Base-by-base conservation (phyloP, 768 basidiomycete species). In the Infundibulicybe gibba region DNA sequence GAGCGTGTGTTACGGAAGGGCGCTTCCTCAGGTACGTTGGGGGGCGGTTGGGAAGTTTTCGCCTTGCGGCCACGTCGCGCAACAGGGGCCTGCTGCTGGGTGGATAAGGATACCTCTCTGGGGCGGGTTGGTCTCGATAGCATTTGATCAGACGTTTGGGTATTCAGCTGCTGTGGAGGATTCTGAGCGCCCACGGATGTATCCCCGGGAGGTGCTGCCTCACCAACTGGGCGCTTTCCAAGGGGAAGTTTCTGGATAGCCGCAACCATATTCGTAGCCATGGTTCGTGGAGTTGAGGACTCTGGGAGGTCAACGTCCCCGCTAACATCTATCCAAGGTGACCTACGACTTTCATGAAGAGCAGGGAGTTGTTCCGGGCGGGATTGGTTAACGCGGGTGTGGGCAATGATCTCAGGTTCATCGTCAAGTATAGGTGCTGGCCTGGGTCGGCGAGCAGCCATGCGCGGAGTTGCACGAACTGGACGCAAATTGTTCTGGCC, bases 1-100 rank as follows among this genome's bases (percentile, higher is more conserved):
- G 66, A 62, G 16, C 71, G 60, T 2, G 68, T 68, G 49, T 67
- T 66, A 32, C 57, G 55, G 50, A 60, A 66, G 9, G 68, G 65
- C 37, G 64, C 55, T 40, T 55, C 54, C 13, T 15, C 11, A 8
- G 45, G 8, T 9, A 39, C n/a, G 6, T 21, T 44, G 17, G 14
- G n/a, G 12, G 16, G 6, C 45, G 17, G 15, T 25, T 35, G 37
- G n/a, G 34, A 3, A 25, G 25, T 25, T 38, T 11, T 33, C n/a
- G 3, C 10, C 17, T 45, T 45, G 19, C 20, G 47, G 19, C 46
- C 42, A 16, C 43, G 42, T n/a, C 41, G 47, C 43, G 46, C 47
- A 38, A 43, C 38, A n/a, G 44, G 43, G 30, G 32, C 35, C 14
- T 17, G 48, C 8, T 32, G 45, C 17, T 37, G 33, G 14, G 32